Conservation (phyloP, 306 rosid genomes). For the Prunus dulcis region DNA sequence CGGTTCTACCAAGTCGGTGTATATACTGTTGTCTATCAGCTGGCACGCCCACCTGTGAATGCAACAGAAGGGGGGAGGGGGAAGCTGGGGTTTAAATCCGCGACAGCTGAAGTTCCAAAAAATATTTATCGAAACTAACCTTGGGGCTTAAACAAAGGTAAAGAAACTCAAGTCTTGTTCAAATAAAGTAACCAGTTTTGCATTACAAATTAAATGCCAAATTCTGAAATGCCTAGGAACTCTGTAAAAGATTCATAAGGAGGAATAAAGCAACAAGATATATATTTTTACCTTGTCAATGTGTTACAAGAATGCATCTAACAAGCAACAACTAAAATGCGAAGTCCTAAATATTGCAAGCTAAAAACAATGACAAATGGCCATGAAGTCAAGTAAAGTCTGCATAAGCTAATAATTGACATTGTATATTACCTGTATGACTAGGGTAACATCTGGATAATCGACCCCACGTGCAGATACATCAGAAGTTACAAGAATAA, state of each 20-base stretch:
- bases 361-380: constrained; percentile 6
- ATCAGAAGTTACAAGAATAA: constrained; percentile 89
- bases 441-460: constrained; percentile 93
- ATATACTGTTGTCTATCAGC: constrained; percentile 85
- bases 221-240: not conserved
- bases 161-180: not conserved
- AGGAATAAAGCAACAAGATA: no score
- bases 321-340: not conserved
- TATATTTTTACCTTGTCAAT: not conserved
- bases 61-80: not conserved
- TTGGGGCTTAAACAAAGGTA: not conserved
- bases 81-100: not conserved
- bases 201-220: not conserved
- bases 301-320: not conserved
- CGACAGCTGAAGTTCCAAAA: not conserved
- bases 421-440: constrained; percentile 57
- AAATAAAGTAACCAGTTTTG: not conserved
- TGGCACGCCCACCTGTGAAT: constrained; percentile 79
- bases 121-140: not conserved
- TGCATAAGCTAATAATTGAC: no score
- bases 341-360: not conserved
- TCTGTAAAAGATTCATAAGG: not conserved
- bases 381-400: not conserved
- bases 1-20: constrained; percentile 93
- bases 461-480: constrained; percentile 99